These are phyloP conservation scores for Boletus rubroflammeus DNA, from an alignment of 768 basidiomycete genomes.

Conservation along the genomic window DNA sequence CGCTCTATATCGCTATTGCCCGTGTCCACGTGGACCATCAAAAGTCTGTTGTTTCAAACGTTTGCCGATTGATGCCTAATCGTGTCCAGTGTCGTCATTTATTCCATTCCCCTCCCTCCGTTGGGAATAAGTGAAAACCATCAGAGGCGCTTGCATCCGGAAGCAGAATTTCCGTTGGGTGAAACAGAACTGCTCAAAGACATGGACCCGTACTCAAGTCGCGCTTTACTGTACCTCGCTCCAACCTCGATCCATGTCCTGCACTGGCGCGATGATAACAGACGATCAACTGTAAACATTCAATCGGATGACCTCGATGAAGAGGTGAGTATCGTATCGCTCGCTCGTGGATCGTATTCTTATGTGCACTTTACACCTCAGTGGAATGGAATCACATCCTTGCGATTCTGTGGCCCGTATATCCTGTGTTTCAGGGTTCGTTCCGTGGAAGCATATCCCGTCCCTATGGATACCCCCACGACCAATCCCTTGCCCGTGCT, in stretches of 20 bases:
- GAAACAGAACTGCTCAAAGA: constrained; percentile 28
- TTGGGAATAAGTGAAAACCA: neutral
- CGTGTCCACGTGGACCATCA: neutral
- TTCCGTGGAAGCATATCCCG: constrained; percentile 43
- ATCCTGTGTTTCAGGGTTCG: constrained; percentile 51
- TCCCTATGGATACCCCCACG: constrained; percentile 9
- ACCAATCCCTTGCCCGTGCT: constrained; percentile 14
- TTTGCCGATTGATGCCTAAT: neutral
- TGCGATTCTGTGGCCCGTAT: constrained; percentile 46
- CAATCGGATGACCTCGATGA: constrained; percentile 29
- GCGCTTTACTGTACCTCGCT: constrained; percentile 30
- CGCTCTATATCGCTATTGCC: constrained; percentile 16
- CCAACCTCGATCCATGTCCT: constrained; percentile 35
- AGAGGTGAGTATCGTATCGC: constrained; percentile 24
- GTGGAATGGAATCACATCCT: constrained; percentile 42
- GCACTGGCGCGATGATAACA: constrained; percentile 33
- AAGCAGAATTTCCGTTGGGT: constrained; percentile 16
- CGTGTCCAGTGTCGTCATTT: constrained; percentile 8
- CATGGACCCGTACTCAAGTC: constrained; percentile 32
- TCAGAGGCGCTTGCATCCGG: neutral
- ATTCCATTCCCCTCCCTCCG: constrained; percentile 10
- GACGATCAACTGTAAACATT: constrained; percentile 23
- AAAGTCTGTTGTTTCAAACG: constrained; percentile 8
- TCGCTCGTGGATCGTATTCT: neutral
- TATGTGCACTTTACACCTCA: constrained; percentile 5